Percentiles rank a stretch among this genome's conserved stretches.
phyloP scores from a whole-genome alignment of 257 asterid species.

The Solanum dulcamara region DNA sequence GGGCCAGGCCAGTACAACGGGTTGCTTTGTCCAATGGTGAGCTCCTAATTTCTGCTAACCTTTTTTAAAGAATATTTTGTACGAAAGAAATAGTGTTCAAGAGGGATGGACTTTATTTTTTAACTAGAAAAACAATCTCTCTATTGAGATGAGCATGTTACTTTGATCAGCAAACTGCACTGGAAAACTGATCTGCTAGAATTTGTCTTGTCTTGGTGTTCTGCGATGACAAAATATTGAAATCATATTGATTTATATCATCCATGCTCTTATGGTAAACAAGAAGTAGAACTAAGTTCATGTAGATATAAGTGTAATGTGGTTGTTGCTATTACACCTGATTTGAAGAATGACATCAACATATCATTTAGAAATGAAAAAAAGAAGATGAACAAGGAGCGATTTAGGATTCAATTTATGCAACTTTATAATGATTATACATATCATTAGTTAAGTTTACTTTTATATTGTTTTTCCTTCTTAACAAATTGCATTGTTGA shows the following conservation, averaged over 20 bases:
- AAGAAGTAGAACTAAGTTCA: not conserved
- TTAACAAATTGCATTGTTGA: not conserved
- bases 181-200: not conserved
- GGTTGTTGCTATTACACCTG: not conserved
- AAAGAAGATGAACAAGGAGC: not conserved
- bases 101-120: not conserved
- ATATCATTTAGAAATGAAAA: not conserved
- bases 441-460: not conserved
- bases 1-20: constrained; percentile 57
- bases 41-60: constrained; percentile 7
- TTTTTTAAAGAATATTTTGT: not conserved
- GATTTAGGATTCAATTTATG: not conserved
- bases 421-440: not conserved
- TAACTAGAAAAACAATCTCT: not conserved
- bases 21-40: constrained; percentile 63
- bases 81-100: not conserved
- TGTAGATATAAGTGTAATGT: not conserved
- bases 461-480: not conserved
- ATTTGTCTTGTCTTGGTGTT: not conserved
- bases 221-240: not conserved
- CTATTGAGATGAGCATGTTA: not conserved
- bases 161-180: not conserved
- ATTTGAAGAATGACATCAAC: not conserved
- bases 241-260: not conserved
- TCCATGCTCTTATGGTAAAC: not conserved